phyloP scores from a whole-genome alignment of 176 grass and related monocot species.

The Puya raimondii region DNA sequence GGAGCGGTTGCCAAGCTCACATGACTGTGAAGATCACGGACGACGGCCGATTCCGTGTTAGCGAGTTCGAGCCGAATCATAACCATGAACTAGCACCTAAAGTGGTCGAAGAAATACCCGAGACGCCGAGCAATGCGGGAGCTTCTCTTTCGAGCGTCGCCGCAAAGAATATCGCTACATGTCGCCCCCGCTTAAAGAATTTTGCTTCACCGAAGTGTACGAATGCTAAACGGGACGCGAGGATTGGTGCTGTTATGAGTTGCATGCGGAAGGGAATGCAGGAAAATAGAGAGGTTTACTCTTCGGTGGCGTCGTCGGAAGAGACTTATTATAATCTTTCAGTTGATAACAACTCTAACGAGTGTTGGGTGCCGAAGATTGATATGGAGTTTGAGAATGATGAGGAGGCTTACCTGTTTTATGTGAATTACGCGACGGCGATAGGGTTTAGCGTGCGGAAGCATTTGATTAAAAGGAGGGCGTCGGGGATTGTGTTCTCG shows the following conservation, averaged over 20 bases:
- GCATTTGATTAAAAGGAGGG: conserved; percentile 34
- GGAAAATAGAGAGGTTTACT: conserved; percentile 3
- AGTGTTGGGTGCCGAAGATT: conserved; percentile 30
- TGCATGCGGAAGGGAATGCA: background rate
- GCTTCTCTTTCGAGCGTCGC: background rate
- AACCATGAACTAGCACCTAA: conserved; percentile 27
- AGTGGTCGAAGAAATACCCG: background rate
- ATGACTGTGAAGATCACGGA: conserved; percentile 6
- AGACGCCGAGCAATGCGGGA: background rate
- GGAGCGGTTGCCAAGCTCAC: conserved; percentile 11
- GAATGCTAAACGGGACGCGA: background rate
- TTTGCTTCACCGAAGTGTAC: background rate
- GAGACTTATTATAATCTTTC: background rate
- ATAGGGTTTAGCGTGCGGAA: conserved; percentile 44
- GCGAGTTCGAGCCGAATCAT: conserved; percentile 13
- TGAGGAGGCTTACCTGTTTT: conserved; percentile 35
- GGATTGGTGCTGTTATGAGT: background rate
- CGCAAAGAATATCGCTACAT: background rate
- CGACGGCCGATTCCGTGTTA: conserved; percentile 6
- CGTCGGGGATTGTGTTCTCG: conserved; percentile 37
- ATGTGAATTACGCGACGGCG: conserved; percentile 32
- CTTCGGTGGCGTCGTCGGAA: background rate
- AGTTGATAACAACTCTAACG: conserved; percentile 6
- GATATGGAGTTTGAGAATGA: conserved; percentile 49
- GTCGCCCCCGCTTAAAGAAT: background rate